phyloP scores from a whole-genome alignment of 257 asterid genomes.

The Solanum dulcamara region DNA sequence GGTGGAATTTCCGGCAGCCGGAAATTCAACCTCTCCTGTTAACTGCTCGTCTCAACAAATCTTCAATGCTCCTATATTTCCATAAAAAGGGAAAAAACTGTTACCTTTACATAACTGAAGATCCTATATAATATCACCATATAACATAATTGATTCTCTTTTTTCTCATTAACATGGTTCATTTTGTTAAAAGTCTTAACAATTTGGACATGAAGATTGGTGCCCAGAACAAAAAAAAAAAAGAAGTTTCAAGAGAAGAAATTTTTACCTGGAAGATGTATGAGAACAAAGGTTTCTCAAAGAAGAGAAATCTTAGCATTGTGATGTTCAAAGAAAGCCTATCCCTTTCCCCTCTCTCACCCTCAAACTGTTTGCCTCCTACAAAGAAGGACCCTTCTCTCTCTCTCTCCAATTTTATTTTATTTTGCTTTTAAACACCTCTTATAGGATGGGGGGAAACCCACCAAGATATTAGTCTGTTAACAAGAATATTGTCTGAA shows the following conservation, averaged over 20 bases:
- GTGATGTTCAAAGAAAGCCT: constrained; percentile 6
- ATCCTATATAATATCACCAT: not conserved
- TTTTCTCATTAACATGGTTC: not conserved
- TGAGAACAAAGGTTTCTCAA: not conserved
- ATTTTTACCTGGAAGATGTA: constrained; percentile 14
- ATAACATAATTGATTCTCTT: not conserved
- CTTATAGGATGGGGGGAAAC: not conserved
- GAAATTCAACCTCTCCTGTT: constrained; percentile 15
- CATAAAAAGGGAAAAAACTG: not conserved
- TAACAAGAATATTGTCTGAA: not conserved
- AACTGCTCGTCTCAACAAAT: constrained; percentile 2
- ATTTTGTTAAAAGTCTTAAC: not conserved
- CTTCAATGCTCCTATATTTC: constrained; percentile 7
- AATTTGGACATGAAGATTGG: not conserved
- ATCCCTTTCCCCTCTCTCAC: constrained; percentile 3
- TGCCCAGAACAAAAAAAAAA: not conserved
- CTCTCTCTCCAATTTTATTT: not conserved
- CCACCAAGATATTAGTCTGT: not conserved
- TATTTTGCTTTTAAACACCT: not conserved
- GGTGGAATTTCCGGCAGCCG: constrained; percentile 11
- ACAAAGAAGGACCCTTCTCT: constrained; percentile 14
- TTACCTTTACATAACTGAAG: not conserved
- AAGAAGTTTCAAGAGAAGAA: not conserved
- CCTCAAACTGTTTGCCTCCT: constrained; percentile 18
- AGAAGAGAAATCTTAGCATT: not conserved